phyloP scores from a whole-genome alignment of 257 asterid genomes.

The Fraxinus americana region DNA sequence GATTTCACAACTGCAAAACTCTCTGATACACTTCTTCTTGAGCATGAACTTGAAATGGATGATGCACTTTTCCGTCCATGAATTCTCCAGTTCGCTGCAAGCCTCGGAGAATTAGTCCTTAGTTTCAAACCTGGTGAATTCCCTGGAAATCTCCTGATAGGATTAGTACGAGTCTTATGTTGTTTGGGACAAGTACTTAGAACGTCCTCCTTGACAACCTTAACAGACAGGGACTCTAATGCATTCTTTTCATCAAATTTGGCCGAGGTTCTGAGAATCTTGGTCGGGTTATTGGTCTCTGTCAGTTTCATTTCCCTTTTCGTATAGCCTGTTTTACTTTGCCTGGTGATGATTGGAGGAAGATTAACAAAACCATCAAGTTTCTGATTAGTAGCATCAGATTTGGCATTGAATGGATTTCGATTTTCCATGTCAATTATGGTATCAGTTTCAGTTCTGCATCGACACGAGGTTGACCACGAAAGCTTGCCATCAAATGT shows the following conservation, averaged over 20 bases:
- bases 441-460: constrained; percentile 36
- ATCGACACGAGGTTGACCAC: constrained; percentile 32
- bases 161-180: constrained; percentile 10
- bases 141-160: constrained; percentile 24
- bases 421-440: constrained; percentile 1
- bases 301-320: constrained; percentile 6
- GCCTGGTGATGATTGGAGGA: constrained; percentile 55
- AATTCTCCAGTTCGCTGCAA: constrained; percentile 34
- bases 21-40: constrained; percentile 43
- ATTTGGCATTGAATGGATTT: constrained; percentile 10
- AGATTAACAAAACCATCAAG: constrained; percentile 30
- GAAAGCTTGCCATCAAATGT: constrained; percentile 31
- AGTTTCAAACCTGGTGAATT: constrained; percentile 52
- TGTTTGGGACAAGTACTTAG: not conserved
- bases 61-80: constrained; percentile 43
- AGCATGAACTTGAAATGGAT: constrained; percentile 25
- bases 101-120: constrained; percentile 50
- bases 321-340: not conserved
- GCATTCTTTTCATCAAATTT: constrained; percentile 34
- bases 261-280: constrained; percentile 30
- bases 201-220: constrained; percentile 37
- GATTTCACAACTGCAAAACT: constrained; percentile 66
- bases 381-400: constrained; percentile 8
- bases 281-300: constrained; percentile 13
- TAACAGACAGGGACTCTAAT: constrained; percentile 36